These are phyloP conservation scores for Pythium grandisporangium DNA, from an alignment of 352 stramenopile species.

Conservation along the genomic window DNA sequence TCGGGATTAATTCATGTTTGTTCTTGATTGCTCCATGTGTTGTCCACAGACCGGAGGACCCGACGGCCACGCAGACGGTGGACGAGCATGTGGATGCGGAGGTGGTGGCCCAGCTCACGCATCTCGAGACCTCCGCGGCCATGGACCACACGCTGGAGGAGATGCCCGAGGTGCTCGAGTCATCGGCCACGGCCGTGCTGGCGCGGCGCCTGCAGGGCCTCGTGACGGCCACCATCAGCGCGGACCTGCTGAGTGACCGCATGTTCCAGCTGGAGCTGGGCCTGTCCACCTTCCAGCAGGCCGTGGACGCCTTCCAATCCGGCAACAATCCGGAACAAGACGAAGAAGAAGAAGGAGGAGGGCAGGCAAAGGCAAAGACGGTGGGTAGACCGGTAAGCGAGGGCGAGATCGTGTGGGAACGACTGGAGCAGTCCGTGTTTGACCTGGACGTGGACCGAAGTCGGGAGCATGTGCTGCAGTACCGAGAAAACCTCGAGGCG, in stretches of 20 bases:
- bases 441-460: conserved; percentile 68
- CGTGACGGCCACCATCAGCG: conserved; percentile 72
- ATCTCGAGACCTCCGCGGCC: conserved; percentile 25
- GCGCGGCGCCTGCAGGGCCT: conserved; percentile 53
- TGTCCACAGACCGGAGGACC: too few relatives aligned
- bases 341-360: conserved; percentile 11
- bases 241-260: conserved; percentile 77
- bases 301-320: conserved; percentile 29
- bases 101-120: conserved; percentile 17
- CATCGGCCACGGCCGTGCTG: conserved; percentile 27
- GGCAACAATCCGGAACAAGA: conserved; percentile 7
- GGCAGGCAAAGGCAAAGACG: too few relatives aligned
- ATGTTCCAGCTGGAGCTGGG: conserved; percentile 86
- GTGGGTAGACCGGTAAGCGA: conserved; percentile 13
- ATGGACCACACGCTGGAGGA: conserved; percentile 51
- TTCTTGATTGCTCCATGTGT: too few relatives aligned
- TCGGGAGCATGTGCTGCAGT: conserved; percentile 68
- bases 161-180: conserved; percentile 57
- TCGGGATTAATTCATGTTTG: too few relatives aligned
- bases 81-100: conserved; percentile 7
- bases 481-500: conserved; percentile 56
- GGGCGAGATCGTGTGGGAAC: conserved; percentile 54
- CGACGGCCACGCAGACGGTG: neutral
- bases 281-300: conserved; percentile 64
- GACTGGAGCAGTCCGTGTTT: conserved; percentile 74